Base-by-base conservation (phyloP, 2,329 filamentous ascomycete genomes). In the Exophiala sp. region DNA sequence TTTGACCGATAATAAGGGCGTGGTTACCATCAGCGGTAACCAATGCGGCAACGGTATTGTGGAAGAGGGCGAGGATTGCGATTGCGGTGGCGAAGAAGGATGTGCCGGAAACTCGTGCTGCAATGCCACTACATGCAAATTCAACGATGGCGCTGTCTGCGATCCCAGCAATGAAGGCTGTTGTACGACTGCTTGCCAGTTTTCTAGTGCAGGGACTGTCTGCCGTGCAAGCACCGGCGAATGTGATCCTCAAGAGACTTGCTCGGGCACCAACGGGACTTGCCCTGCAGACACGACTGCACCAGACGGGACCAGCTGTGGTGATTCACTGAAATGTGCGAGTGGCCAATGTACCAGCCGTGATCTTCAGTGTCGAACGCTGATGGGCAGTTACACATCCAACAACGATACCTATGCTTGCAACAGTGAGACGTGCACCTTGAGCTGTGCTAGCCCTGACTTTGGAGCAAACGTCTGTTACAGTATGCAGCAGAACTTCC, bases 1-100 rank as follows among this genome's bases (percentile, higher is more conserved):
- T 66, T 73, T 98, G 37, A 83, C 81, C n/a, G 83, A 87, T 66
- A 98, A 98, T 73, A 82, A 80, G 60, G 83, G 86, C 57, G 82
- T 98, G 40, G 78, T 80, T 24, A 93, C 86, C 22, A 87, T 95
- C 60, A 85, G 82, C 0, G 87, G 85, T 47, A 85, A 84, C 60
- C 83, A 90, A 64, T 98, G 93, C 68, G 93, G 93, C 50, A 98
- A 98, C 68, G 93, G 93, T 46, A 97, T 98, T 58, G 93, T 98
- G 43, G 93, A 97, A 70, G 74, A 79, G 14, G 93, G 88, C 56
- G 93, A 98, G 69, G 86, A 98, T 46, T 98, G 93, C 69, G 93
- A 98, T 68, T 98, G 93, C 63, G 93, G 93, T 55, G 91, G 91
- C 47, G 71, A 74, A 11, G 68, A 73, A 11, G 80, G 79, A 32